phyloP scores from a whole-genome alignment of 352 stramenopile genomes.

The Achlya hypogyna region DNA sequence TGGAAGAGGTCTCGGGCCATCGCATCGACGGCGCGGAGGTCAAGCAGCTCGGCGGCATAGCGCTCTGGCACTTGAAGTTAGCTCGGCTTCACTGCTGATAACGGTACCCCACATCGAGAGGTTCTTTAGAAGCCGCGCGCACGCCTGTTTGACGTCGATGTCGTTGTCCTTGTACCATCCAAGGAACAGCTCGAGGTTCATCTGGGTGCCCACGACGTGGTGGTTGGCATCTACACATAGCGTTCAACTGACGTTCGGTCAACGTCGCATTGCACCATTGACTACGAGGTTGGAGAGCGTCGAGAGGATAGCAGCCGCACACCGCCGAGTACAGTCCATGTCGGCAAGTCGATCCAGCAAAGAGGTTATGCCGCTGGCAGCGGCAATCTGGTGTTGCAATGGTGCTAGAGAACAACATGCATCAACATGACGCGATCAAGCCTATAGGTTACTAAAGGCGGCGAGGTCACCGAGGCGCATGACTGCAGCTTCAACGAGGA shows the following conservation, averaged over 20 bases:
- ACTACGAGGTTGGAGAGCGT: constrained; percentile 8
- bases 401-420: not conserved
- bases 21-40: not conserved
- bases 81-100: not conserved
- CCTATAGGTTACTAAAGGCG: constrained; percentile 4
- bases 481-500: constrained; percentile 2
- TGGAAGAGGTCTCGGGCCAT: not conserved
- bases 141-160: not conserved
- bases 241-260: not conserved
- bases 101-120: constrained; percentile 17
- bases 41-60: not conserved
- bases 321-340: not conserved
- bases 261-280: not conserved
- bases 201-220: not conserved
- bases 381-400: constrained; percentile 13
- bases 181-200: not conserved
- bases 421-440: not conserved
- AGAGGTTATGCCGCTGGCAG: not conserved
- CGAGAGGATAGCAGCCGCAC: not conserved
- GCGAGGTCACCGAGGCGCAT: not conserved
- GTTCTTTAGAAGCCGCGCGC: constrained; percentile 5
- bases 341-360: not conserved
- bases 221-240: constrained; percentile 9
- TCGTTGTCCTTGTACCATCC: not conserved
- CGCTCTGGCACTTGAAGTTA: not conserved